Base-by-base conservation (phyloP, 2,329 filamentous ascomycete species). In the Kalmusia sp. region DNA sequence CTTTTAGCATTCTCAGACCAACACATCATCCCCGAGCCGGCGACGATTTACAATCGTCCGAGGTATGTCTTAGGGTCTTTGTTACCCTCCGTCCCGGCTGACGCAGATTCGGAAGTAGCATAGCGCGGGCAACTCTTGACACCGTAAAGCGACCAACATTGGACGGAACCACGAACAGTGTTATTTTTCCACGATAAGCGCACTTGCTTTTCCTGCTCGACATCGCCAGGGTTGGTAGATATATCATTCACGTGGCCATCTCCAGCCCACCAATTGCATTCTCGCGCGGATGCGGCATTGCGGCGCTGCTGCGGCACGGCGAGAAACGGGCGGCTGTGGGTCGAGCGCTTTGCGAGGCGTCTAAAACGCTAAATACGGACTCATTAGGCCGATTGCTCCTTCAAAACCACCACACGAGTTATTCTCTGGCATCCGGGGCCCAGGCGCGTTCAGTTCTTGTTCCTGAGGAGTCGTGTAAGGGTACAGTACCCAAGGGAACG, bases 301-400 rank as follows among this genome's bases (percentile, higher is more conserved):
- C 12, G 17, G 38, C 12, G 3, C 22, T 21, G 24, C 7, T 14
- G 9, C 37, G n/a, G 37, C 25, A 43, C 39, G 25, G 25, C 31
- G 39, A 21, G 12, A 30, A 43, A 43, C 39, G 25, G 39, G 39
- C 39, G 25, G 39, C 25, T 21, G 39, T 43, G 39, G 39, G 25
- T 43, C 25, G 17, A 43, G 39, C 39, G 39, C 19, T 43, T n/a
- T 30, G 39, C 24, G 39, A 25, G 39, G 39, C 39, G 39, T 43
- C 39, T 43, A 43, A 14, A 22, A n/a, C n/a, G 14, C 17, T 6
- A 11, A 9, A 28, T 8, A 30, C 25, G n/a, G 25, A 15, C 15
- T 19, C 39, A 30, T 30, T 19, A 30, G n/a, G 19, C 24, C 39
- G 39, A 25, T 12, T 22, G n/a, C 39, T n/a, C 39, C n/a, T 30